phyloP scores from a whole-genome alignment of 1,284 basidiomycete genomes.

The Porphyrellus sp. region DNA sequence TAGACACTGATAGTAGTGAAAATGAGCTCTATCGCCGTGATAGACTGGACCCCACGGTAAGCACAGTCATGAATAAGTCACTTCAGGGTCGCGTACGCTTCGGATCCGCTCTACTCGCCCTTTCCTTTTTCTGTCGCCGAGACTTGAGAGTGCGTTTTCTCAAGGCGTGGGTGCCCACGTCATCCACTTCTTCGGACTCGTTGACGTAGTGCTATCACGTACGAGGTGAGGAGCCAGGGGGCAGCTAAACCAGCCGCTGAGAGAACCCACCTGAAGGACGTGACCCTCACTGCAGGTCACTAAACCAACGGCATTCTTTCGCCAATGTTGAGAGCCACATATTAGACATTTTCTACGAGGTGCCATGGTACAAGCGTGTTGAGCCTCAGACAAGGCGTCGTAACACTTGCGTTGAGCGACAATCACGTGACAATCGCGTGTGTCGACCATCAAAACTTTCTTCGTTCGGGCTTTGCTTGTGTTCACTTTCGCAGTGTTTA shows the following conservation, averaged over 20 bases:
- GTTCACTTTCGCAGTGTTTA: background rate
- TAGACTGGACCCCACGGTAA: conserved; percentile 54
- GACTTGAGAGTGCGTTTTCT: conserved; percentile 62
- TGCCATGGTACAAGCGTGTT: conserved; percentile 41
- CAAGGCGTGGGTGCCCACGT: conserved; percentile 56
- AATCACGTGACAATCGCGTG: conserved; percentile 19
- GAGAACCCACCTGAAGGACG: conserved; percentile 59
- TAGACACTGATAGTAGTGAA: conserved; percentile 76
- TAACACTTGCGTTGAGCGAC: too few species aligned
- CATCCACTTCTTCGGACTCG: conserved; percentile 61
- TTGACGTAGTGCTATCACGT: conserved; percentile 66
- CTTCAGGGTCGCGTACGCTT: conserved; percentile 43
- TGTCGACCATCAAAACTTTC: background rate
- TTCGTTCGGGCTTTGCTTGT: background rate
- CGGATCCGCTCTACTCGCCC: conserved; percentile 50
- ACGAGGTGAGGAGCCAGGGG: background rate
- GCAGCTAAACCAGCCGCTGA: background rate
- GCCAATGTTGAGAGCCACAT: conserved; percentile 77
- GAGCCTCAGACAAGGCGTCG: too few species aligned
- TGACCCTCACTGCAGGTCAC: conserved; percentile 78
- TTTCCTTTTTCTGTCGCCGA: conserved; percentile 47
- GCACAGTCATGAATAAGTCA: background rate
- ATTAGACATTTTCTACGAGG: conserved; percentile 57
- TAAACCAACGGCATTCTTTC: conserved; percentile 69
- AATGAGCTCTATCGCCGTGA: conserved; percentile 72